Evolutionary conservation across 495 filamentous ascomycete genomes (phyloP).

Genomic region (Aspergillus mulundensis): DNA sequence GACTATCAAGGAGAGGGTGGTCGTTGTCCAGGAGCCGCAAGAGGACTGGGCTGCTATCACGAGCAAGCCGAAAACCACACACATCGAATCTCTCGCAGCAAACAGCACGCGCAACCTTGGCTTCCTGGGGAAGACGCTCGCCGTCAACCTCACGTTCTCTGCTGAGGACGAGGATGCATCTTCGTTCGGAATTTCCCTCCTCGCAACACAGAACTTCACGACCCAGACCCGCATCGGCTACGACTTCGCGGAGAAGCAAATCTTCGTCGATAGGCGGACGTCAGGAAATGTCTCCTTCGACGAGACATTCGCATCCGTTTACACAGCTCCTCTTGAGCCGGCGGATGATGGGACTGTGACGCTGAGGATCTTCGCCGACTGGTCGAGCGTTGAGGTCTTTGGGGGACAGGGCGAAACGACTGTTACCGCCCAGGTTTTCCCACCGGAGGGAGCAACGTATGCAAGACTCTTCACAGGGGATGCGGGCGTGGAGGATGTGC

Average conservation of each 20-base stretch:
- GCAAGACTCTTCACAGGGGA: slow-evolving; percentile 22
- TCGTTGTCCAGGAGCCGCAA: slow-evolving; percentile 23
- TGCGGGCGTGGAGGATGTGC: slow-evolving; percentile 19
- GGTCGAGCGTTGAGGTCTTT: slow-evolving; percentile 35
- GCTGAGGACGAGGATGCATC: background rate
- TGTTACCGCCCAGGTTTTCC: slow-evolving; percentile 35
- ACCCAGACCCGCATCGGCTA: slow-evolving; percentile 42
- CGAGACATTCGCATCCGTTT: slow-evolving; percentile 24
- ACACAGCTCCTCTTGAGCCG: slow-evolving; percentile 22
- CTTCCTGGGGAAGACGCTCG: slow-evolving; percentile 18
- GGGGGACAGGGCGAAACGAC: slow-evolving; percentile 30
- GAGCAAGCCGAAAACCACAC: background rate
- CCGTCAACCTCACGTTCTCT: slow-evolving; percentile 25
- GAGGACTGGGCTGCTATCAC: slow-evolving; percentile 17
- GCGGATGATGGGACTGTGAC: slow-evolving; percentile 16
- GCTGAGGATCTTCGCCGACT: slow-evolving; percentile 29
- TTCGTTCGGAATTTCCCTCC: slow-evolving; percentile 26
- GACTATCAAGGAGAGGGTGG: slow-evolving; percentile 17
- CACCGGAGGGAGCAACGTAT: slow-evolving; percentile 18
- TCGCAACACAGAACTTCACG: slow-evolving; percentile 25
- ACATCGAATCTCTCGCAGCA: slow-evolving; percentile 12
- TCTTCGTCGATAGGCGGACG: slow-evolving; percentile 28
- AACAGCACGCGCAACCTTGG: slow-evolving; percentile 15
- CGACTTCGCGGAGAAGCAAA: slow-evolving; percentile 33
- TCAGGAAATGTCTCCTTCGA: slow-evolving; percentile 29